Evolutionary conservation across 257 asterid species (phyloP).

Genomic region (Phtheirospermum japonicum): DNA sequence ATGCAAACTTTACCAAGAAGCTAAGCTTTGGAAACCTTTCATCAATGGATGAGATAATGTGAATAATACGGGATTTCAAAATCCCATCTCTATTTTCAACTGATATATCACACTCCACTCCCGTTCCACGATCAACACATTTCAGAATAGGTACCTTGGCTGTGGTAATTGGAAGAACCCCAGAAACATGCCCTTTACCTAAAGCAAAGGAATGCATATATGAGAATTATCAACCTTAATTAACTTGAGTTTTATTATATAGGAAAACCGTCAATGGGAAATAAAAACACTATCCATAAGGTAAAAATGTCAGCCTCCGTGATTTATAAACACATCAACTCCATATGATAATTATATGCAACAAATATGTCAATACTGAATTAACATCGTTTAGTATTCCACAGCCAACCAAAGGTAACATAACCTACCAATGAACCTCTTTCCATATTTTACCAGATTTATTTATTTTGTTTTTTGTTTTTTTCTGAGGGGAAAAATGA

Average conservation of each 20-base stretch:
- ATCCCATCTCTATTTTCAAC: slow-evolving; percentile 93
- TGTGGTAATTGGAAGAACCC: slow-evolving; percentile 73
- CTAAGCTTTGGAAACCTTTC: slow-evolving; percentile 84
- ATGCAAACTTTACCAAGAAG: slow-evolving; percentile 66
- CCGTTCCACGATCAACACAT: slow-evolving; percentile 91
- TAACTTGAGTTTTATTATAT: neutral
- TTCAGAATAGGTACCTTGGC: slow-evolving; percentile 93
- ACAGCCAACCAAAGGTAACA: neutral
- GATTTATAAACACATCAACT: slow-evolving; percentile 6
- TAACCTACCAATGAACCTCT: neutral
- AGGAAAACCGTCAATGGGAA: slow-evolving; percentile 2
- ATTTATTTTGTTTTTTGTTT: too few relatives aligned
- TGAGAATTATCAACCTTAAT: slow-evolving; percentile 26
- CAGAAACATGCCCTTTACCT: slow-evolving; percentile 78
- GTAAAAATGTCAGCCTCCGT: neutral
- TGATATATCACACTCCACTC: slow-evolving; percentile 93
- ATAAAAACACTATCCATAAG: neutral
- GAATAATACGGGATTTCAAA: slow-evolving; percentile 68
- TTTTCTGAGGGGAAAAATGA: too few relatives aligned
- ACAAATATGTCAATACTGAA: slow-evolving; percentile 5
- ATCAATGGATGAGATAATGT: slow-evolving; percentile 70
- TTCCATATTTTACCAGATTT: slow-evolving; percentile 16
- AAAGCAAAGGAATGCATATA: slow-evolving; percentile 34
- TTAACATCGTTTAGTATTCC: slow-evolving; percentile 8
- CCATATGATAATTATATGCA: neutral